A percentile compares a stretch with the other conserved stretches of the same genome.
Conservation (phyloP, 345 rosid species). For the Angophora floribunda region DNA sequence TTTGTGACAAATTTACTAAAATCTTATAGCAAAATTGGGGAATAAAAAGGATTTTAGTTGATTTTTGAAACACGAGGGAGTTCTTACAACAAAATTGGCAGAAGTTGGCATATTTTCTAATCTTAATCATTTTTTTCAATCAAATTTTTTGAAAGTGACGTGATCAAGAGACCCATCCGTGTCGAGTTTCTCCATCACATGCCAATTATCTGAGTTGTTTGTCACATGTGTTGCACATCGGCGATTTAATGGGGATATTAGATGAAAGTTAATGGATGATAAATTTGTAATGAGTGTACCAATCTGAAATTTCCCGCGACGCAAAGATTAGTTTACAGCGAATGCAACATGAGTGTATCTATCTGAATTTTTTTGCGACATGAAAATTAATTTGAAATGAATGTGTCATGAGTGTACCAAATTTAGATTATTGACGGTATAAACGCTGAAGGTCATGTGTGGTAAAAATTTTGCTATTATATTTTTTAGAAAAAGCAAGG, state of each 20-base stretch:
- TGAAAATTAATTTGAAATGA: neutral
- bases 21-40: neutral
- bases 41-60: neutral
- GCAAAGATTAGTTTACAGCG: neutral
- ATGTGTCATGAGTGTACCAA: neutral
- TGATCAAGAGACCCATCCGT: neutral
- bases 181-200: neutral
- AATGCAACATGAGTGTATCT: neutral
- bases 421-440: neutral
- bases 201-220: neutral
- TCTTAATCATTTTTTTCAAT: neutral
- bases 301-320: neutral
- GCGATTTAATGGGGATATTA: neutral
- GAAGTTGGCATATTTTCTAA: neutral
- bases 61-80: neutral
- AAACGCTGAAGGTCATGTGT: neutral
- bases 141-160: rapidly evolving
- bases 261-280: neutral
- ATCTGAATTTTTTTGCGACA: neutral
- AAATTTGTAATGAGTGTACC: neutral
- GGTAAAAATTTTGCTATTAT: neutral
- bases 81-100: neutral
- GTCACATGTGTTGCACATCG: rapidly evolving
- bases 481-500: neutral
- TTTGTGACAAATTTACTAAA: neutral